Base-by-base conservation (phyloP, 192 early-diverging fungal species). In the Coemansia sp. region DNA sequence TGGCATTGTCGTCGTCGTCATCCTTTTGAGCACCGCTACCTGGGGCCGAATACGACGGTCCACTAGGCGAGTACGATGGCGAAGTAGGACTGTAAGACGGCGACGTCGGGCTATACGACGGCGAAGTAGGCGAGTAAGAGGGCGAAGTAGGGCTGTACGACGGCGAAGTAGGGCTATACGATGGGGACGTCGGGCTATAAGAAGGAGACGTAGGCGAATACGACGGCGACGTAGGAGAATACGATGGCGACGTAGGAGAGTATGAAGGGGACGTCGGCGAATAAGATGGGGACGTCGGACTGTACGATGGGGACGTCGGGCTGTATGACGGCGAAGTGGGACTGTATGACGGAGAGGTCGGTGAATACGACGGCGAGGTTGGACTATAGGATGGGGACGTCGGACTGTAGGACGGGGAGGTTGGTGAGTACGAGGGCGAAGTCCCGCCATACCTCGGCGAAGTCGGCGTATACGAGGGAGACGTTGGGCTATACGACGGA, bases 381-480 rank as follows among this genome's bases (percentile, higher is more conserved):
- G 91, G 95, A 4, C 85, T 86, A 64, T 95, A 95, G 1, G 71
- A 78, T 5, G 91, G 91, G 3, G 79, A 84, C 61, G 91, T 90
- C 15, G 90, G 89, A 65, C 76, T 79, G 66, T 86, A 81, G 17
- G 67, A 69, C 8, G 81, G 77, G 8, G 75, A 85, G 20, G 90
- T 94, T 15, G 93, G 91, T 5, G 77, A 78, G 82, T 97, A 97
- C 9, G 80, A 85, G n/a, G 92, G 92, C 7, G 78, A 85, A 5
- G 93, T 91, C 36, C 93, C 93, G 9, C 85, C 87, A 73, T 95
- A 96, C 44, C 79, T 85, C 11, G 93, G 89, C 64, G 84, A 88
- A 13, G 89, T 88, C 27, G 91, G 91, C 36, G 85, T 87, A 72
- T 96, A 96, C 5, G 85, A 88, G 5, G 92, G 92, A 15, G 71